A percentile compares a stretch with the other conserved stretches of the same genome.
These are phyloP conservation scores for Aspergillus heteromorphus DNA, from an alignment of 495 filamentous ascomycete species.

Conservation along the genomic window DNA sequence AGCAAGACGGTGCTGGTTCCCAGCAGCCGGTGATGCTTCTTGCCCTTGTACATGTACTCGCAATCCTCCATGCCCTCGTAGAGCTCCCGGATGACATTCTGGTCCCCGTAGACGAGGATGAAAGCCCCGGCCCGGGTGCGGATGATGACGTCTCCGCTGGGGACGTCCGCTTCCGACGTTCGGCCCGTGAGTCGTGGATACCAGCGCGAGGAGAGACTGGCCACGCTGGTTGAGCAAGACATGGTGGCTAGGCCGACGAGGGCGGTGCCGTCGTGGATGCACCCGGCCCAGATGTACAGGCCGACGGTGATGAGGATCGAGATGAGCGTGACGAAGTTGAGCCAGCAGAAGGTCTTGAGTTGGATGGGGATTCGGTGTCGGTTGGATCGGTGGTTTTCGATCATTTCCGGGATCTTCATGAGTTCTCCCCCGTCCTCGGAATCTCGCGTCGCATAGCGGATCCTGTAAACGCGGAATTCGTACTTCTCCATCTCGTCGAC, in stretches of 20 bases:
- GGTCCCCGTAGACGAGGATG: constrained; percentile 53
- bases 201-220: constrained; percentile 35
- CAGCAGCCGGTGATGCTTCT: constrained; percentile 44
- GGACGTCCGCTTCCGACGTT: constrained; percentile 44
- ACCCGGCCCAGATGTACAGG: constrained; percentile 30
- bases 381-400: background rate
- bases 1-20: constrained; percentile 53
- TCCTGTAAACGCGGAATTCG: background rate
- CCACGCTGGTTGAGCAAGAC: constrained; percentile 12
- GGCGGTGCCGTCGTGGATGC: constrained; percentile 48
- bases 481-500: constrained; percentile 39
- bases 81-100: constrained; percentile 58
- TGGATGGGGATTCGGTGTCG: constrained; percentile 29
- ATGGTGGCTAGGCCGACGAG: constrained; percentile 18
- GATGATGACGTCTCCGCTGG: constrained; percentile 56
- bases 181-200: constrained; percentile 47
- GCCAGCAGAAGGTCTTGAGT: constrained; percentile 38
- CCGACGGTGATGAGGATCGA: constrained; percentile 45
- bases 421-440: background rate
- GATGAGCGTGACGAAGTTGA: constrained; percentile 47
- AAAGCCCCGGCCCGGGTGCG: constrained; percentile 58
- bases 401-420: background rate
- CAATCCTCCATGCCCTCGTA: constrained; percentile 57
- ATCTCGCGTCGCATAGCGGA: background rate
- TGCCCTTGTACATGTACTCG: constrained; percentile 38